phyloP scores from a whole-genome alignment of 2,329 filamentous ascomycete species.

The Hawksworthiomyces lignivorus region DNA sequence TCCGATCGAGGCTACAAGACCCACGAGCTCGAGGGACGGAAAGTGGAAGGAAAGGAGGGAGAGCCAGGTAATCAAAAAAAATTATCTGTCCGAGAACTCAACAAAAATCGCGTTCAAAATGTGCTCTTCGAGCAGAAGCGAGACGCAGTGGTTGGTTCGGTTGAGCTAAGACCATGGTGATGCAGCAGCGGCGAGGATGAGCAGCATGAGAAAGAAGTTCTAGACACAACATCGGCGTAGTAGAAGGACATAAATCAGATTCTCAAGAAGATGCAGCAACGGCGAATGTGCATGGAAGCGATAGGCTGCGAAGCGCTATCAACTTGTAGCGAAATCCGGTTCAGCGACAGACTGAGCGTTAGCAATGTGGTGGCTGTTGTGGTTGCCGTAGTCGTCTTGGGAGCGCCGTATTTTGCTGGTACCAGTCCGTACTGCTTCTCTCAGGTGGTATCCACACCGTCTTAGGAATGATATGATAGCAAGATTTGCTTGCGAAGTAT shows the following conservation, averaged over 20 bases:
- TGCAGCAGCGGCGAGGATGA: conserved; percentile 1
- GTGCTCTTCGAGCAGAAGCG: conserved; percentile 1
- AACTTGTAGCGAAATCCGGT: no score
- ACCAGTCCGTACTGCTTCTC: no score
- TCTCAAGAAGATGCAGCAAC: not conserved
- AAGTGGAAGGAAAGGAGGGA: not conserved
- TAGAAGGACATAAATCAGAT: not conserved
- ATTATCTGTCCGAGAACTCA: not conserved
- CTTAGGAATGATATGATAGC: no score
- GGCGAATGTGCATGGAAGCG: conserved; percentile 13
- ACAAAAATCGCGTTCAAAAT: not conserved
- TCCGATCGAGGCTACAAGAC: no score
- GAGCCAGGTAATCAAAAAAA: not conserved
- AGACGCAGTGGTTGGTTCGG: conserved; percentile 9
- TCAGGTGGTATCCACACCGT: no score
- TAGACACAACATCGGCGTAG: not conserved
- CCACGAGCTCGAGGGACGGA: no score
- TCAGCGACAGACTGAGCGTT: no score
- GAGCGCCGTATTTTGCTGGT: no score
- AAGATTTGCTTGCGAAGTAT: no score
- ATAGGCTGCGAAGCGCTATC: conserved; percentile 12
- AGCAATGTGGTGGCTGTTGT: no score
- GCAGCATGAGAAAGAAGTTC: not conserved
- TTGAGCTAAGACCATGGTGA: conserved; percentile 6
- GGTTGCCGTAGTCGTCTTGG: no score